Evolutionary conservation across 345 rosid genomes (phyloP).

Genomic region (Gossypium sturtianum): DNA sequence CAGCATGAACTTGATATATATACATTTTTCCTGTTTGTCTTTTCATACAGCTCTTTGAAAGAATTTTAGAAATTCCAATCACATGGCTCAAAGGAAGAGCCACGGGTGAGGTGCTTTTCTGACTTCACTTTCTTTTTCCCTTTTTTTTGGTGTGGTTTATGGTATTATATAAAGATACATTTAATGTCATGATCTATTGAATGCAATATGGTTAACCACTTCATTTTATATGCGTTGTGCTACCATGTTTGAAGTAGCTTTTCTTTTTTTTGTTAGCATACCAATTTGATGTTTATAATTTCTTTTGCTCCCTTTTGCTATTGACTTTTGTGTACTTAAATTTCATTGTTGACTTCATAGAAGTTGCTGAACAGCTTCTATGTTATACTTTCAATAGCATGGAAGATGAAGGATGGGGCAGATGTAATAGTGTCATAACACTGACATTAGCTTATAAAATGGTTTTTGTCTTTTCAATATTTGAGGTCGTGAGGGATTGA

Average conservation of each 20-base stretch:
- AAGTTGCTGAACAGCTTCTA: background rate
- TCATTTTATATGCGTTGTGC: background rate
- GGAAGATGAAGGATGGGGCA: background rate
- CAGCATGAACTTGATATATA: slow-evolving; percentile 5
- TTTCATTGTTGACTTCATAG: background rate
- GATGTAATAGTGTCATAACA: background rate
- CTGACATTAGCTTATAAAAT: background rate
- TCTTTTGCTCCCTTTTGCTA: background rate
- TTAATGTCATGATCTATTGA: background rate
- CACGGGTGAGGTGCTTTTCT: slow-evolving; percentile 78
- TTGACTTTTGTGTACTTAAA: background rate
- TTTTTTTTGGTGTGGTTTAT: background rate
- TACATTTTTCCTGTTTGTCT: background rate
- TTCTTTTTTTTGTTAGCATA: background rate
- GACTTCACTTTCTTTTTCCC: slow-evolving; percentile 1
- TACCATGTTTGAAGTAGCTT: background rate
- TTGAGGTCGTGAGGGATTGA: background rate
- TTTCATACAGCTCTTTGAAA: slow-evolving; percentile 73
- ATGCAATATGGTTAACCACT: background rate
- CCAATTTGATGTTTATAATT: background rate
- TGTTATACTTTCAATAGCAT: background rate
- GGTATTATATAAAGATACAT: background rate
- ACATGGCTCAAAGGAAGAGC: slow-evolving; percentile 93
- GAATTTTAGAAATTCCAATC: slow-evolving; percentile 85
- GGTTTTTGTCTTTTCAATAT: background rate